phyloP scores from a whole-genome alignment of 352 stramenopile species.

The Globisporangium cylindrosporum region DNA sequence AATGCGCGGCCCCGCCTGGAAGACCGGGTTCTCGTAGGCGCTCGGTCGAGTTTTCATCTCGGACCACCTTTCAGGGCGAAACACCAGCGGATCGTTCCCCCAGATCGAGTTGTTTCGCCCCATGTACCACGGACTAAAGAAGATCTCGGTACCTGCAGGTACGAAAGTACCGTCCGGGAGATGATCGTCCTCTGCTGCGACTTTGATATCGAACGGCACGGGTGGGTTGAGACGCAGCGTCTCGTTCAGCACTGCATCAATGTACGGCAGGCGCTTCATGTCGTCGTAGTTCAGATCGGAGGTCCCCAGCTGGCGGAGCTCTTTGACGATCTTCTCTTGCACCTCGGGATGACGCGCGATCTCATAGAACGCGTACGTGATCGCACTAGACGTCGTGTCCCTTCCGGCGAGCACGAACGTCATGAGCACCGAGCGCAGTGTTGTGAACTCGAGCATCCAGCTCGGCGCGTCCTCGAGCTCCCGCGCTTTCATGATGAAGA shows the following conservation, averaged over 20 bases:
- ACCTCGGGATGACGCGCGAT: slow-evolving; percentile 54
- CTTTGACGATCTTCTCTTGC: slow-evolving; percentile 50
- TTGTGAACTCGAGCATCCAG: slow-evolving; percentile 22
- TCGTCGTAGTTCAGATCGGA: slow-evolving; percentile 44
- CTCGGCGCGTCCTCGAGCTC: slow-evolving; percentile 9
- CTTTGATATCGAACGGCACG: slow-evolving; percentile 71
- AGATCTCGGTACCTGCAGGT: slow-evolving; percentile 51
- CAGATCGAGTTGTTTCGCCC: slow-evolving; percentile 11
- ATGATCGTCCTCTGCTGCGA: slow-evolving; percentile 13
- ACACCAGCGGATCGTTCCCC: slow-evolving; percentile 18
- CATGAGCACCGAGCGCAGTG: slow-evolving; percentile 63
- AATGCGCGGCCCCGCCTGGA: slow-evolving; percentile 62
- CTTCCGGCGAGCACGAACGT: slow-evolving; percentile 56
- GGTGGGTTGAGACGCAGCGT: slow-evolving; percentile 71
- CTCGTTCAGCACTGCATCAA: slow-evolving; percentile 69
- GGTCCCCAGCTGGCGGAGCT: slow-evolving; percentile 23
- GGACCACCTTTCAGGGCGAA: slow-evolving; percentile 14
- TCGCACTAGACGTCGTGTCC: slow-evolving; percentile 4
- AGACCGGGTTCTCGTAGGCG: slow-evolving; percentile 71
- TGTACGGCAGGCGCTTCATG: slow-evolving; percentile 60
- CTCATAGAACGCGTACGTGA: slow-evolving; percentile 25
- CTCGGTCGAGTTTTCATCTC: slow-evolving; percentile 32
- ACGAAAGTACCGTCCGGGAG: slow-evolving; percentile 25
- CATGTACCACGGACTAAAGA: slow-evolving; percentile 64
- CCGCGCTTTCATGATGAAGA: slow-evolving; percentile 54